Conservation (phyloP, 2,329 filamentous ascomycete species). For the Arthrobotrys pseudoclavata region DNA sequence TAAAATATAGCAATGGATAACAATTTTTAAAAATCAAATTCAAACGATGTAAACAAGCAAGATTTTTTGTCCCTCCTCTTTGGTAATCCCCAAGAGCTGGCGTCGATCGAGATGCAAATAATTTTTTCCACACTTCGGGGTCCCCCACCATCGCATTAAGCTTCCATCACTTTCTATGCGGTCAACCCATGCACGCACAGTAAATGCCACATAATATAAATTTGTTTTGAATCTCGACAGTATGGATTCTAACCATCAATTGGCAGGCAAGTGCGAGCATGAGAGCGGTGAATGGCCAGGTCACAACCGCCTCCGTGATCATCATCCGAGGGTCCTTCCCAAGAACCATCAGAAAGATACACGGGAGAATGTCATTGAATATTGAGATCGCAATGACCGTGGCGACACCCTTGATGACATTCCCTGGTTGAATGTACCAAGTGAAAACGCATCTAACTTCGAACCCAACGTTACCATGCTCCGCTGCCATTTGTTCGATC, state of each 20-base stretch:
- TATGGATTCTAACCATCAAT: not conserved
- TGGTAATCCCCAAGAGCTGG: too few species aligned
- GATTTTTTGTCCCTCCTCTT: too few species aligned
- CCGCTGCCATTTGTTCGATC: not conserved
- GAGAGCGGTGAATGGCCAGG: not conserved
- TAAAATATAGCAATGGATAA: too few species aligned
- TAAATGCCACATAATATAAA: not conserved
- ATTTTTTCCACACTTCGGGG: too few species aligned
- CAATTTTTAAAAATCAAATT: too few species aligned
- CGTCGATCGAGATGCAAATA: too few species aligned
- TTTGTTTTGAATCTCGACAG: not conserved
- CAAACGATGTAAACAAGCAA: too few species aligned
- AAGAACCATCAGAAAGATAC: not conserved
- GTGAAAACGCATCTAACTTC: not conserved
- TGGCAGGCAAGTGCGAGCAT: not conserved
- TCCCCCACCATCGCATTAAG: too few species aligned
- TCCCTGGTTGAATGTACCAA: not conserved
- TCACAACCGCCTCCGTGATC: not conserved
- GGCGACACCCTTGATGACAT: not conserved
- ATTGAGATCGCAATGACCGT: not conserved
- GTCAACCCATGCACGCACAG: not conserved
- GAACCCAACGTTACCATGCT: not conserved
- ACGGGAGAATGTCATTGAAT: not conserved
- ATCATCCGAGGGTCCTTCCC: not conserved
- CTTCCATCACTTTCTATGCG: too few species aligned